Base-by-base conservation (phyloP, 257 asterid genomes). In the Lavandula angustifolia region DNA sequence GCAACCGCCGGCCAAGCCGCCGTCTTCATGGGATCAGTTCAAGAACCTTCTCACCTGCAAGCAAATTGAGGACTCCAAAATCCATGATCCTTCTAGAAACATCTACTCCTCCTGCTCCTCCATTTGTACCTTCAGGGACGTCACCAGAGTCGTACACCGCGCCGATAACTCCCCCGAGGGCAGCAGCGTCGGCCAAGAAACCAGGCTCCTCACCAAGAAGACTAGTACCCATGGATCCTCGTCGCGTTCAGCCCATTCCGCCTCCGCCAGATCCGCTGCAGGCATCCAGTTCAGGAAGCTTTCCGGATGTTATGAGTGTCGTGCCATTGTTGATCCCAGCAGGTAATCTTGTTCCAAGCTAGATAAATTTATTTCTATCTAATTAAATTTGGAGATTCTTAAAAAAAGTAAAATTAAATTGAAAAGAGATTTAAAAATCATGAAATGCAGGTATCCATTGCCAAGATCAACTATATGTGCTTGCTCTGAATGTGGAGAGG, bases 301-400 rank as follows among this genome's bases (percentile, higher is more conserved):
- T 1, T 89, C 96, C 10, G 95, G 98, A 27, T 92, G 98, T 41
- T 87, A 89, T 16, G 98, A 92, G 74, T 92, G 98, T 55, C 98
- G 79, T 76, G 69, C 90, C 62, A 76, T 89, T 37, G 84, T 91
- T 71, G 96, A 92, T 72, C 92, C 96, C 16, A 72, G 76, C 84
- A 83, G 96, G 96, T 90, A 55, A 38, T 5, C 1, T 22, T 22
- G 27, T 22, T 22, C 27, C 27, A 22, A 22, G 27, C 27, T 22
- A 22, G 27, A 22, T 22, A 22, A 22, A 22, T 22, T 22, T 22
- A 22, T 0, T 22, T 22, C 27, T 22, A 22, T 22, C 27, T 22
- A 22, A 22, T 22, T 22, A 22, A 22, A 1, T 22, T 22, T 22
- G 27, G 27, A 22, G 27, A 22, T 22, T 22, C 2, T 22, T 22